Conservation (phyloP, 108 stramenopile genomes). For the Chaetoceros tenuissimus region DNA sequence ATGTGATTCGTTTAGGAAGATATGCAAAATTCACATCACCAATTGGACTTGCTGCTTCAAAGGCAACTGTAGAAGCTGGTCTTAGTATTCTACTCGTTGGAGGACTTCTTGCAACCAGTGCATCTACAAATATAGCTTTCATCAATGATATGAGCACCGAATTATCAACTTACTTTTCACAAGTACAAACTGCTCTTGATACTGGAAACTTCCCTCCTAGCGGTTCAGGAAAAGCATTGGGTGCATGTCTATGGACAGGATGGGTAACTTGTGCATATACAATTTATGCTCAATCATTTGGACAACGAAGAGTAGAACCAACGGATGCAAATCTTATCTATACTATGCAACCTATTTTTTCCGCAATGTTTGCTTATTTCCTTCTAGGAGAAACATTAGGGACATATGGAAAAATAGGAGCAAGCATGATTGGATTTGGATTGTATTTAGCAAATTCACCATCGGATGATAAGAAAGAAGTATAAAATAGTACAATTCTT, state of each 20-base stretch:
- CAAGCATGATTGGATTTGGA: conserved; percentile 50
- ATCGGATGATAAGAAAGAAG: conserved; percentile 6
- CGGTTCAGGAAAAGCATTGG: conserved; percentile 22
- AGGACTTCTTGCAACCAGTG: conserved; percentile 8
- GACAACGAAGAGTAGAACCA: conserved; percentile 60
- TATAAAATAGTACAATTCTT: no score
- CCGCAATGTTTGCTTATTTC: conserved; percentile 63
- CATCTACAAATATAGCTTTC: conserved; percentile 1
- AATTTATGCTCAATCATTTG: conserved; percentile 80
- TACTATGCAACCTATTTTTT: conserved; percentile 77
- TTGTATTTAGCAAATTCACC: conserved; percentile 46
- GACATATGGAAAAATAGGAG: conserved; percentile 47
- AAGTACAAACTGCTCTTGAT: conserved; percentile 7
- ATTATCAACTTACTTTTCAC: conserved; percentile 37
- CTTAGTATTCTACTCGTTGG: conserved; percentile 33
- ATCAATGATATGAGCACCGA: conserved; percentile 30
- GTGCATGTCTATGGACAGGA: conserved; percentile 70
- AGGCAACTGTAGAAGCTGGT: conserved; percentile 58
- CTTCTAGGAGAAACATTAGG: conserved; percentile 64
- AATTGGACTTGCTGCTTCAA: conserved; percentile 58
- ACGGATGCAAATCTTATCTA: conserved; percentile 79
- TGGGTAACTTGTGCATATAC: conserved; percentile 61
- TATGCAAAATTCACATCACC: conserved; percentile 58
- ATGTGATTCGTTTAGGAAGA: conserved; percentile 68
- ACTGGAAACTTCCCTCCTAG: conserved; percentile 18